Conservation (phyloP, 202 grass and related monocot genomes). For the Musa balbisiana region DNA sequence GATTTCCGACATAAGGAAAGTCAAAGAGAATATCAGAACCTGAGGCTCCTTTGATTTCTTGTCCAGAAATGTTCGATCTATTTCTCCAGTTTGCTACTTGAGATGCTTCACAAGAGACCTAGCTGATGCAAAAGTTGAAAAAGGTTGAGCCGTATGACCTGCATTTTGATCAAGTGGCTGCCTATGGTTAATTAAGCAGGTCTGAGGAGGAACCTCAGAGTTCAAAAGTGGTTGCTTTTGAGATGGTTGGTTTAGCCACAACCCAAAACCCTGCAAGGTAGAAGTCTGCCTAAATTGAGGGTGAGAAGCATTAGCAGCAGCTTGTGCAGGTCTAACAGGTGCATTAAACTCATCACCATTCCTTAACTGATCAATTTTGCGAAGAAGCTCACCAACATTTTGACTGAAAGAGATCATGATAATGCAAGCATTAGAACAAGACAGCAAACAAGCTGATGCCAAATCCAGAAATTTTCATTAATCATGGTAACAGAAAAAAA, state of each 20-base stretch:
- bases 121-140: conserved; percentile 33
- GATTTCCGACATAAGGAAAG: background rate
- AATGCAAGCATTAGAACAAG: conserved; percentile 24
- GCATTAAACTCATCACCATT: conserved; percentile 29
- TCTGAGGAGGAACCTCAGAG: conserved; percentile 38
- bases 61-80: conserved; percentile 1
- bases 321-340: conserved; percentile 37
- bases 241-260: conserved; percentile 69
- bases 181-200: conserved; percentile 42
- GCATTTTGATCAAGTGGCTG: conserved; percentile 34
- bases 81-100: conserved; percentile 13
- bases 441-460: background rate
- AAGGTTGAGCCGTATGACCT: conserved; percentile 34
- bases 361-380: conserved; percentile 78
- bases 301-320: conserved; percentile 35
- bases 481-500: background rate
- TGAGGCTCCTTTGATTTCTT: background rate
- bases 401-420: conserved; percentile 52
- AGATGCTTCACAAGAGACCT: conserved; percentile 29
- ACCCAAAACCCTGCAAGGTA: conserved; percentile 54
- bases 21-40: background rate
- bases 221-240: conserved; percentile 46
- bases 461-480: conserved; percentile 14
- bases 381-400: conserved; percentile 90
- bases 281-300: conserved; percentile 16